Evolutionary conservation across 2,329 filamentous ascomycete species (phyloP), one percentile per base, ranked within the genome.

Genomic region (Tolypocladium ovalisporum): DNA sequence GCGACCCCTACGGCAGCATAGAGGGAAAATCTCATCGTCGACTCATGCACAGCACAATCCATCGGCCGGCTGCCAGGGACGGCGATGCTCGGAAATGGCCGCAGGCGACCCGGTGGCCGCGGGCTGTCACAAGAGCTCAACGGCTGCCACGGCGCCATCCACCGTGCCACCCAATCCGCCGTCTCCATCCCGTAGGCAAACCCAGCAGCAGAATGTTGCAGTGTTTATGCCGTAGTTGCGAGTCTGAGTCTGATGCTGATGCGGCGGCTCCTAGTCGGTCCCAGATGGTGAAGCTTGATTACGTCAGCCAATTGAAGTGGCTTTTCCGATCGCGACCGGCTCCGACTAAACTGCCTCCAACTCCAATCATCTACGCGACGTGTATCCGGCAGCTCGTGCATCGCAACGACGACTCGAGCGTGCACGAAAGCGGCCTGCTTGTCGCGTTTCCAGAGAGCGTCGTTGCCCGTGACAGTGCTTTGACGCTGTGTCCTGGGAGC

Each of bases 401-500:
- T 35, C 34, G 29, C 29, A 51, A 51, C 29, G 8, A 15, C 29
- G 47, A 22, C 29, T 51, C 47, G 5, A 22, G 10, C 47, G 29
- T 51, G 29, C 29, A 29, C 19, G 29, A 35, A 1, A 34, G 19
- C 2, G 4, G 4, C 47, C 29, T 32, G 27, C 47, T 15, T 15
- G 37, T n/a, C 24, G 15, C 34, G 4, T 15, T 24, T 6, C n/a
- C 12, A 2, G 9, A 27, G 34, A 27, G 34, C 13, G 12, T 10
- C 13, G 34, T 37, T 22, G 22, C 22, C 13, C 4, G 34, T 27
- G 22, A 36, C 34, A 37, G n/a, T 24, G 51, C 32, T 8, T 24
- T 37, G 47, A n/a, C 27, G 47, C 29, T 19, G 47, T 27, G 51
- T 29, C 36, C 54, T 32, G 52, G 54, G 56, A 62, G 60, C 64